phyloP scores from a whole-genome alignment of 2,329 filamentous ascomycete species.

The Dothistroma pini region DNA sequence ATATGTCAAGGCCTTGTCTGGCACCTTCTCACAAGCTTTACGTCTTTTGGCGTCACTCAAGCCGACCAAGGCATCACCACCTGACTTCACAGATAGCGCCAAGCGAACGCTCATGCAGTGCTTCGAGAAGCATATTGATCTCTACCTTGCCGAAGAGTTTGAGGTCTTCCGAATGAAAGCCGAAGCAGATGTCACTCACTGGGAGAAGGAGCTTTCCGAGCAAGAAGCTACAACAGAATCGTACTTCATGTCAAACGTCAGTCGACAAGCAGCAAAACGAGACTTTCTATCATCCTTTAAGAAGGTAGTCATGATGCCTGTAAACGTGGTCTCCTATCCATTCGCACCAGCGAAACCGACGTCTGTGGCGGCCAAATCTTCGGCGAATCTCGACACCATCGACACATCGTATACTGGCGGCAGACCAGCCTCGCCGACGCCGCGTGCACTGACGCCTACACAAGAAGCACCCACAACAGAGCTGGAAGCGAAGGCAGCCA shows the following conservation, averaged over 20 bases:
- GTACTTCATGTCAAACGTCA: conserved; percentile 94
- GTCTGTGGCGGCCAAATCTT: conserved; percentile 15
- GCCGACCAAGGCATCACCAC: conserved; percentile 60
- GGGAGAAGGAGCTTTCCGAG: conserved; percentile 89
- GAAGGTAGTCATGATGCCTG: conserved; percentile 98
- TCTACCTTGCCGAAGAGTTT: conserved; percentile 88
- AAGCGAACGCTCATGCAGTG: conserved; percentile 66
- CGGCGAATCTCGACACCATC: conserved; percentile 26
- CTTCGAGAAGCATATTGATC: conserved; percentile 89
- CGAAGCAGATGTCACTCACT: conserved; percentile 71
- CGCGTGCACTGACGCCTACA: conserved; percentile 36
- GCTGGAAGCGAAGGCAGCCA: conserved; percentile 91
- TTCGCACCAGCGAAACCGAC: conserved; percentile 49
- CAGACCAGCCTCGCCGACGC: conserved; percentile 22
- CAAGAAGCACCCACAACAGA: conserved; percentile 78
- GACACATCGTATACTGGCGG: conserved; percentile 25
- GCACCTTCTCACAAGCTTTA: conserved; percentile 80
- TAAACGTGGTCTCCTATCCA: conserved; percentile 65
- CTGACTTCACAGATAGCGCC: conserved; percentile 61
- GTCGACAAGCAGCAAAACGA: conserved; percentile 89
- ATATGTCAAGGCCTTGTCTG: conserved; percentile 82
- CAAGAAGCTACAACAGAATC: conserved; percentile 88
- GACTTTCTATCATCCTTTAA: conserved; percentile 96
- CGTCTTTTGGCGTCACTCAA: conserved; percentile 70
- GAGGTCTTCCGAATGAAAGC: conserved; percentile 77